Percentiles rank a stretch among this genome's conserved stretches.
Conservation (phyloP, 1,284 basidiomycete genomes). For the Naganishia sp. region DNA sequence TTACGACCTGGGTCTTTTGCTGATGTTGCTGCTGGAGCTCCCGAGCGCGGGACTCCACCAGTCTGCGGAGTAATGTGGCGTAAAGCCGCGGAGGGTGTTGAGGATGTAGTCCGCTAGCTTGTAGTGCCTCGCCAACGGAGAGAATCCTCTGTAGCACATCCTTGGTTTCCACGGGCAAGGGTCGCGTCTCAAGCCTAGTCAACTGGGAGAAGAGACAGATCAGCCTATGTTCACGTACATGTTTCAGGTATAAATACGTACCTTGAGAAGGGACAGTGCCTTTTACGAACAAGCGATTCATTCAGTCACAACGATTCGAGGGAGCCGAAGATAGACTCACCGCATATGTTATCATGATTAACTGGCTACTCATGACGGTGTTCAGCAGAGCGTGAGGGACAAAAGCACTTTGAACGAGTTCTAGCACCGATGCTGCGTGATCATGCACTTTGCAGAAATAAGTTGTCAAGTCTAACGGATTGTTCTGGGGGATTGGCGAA, state of each 20-base stretch:
- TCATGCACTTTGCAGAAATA: slow-evolving; percentile 20
- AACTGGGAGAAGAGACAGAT: neutral
- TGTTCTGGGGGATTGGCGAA: slow-evolving; percentile 59
- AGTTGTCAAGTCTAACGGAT: slow-evolving; percentile 5
- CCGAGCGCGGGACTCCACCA: slow-evolving; percentile 15
- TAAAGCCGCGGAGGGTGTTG: slow-evolving; percentile 23
- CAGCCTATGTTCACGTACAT: neutral
- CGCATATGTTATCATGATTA: slow-evolving; percentile 25
- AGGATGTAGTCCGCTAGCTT: slow-evolving; percentile 14
- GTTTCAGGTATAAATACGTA: neutral
- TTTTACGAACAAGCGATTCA: neutral
- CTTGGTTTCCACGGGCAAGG: slow-evolving; percentile 12
- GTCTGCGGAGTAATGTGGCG: slow-evolving; percentile 9
- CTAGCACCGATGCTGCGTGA: slow-evolving; percentile 8
- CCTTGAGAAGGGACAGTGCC: slow-evolving; percentile 21
- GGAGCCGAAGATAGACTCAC: slow-evolving; percentile 7
- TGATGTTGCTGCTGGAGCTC: slow-evolving; percentile 22
- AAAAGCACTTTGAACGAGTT: slow-evolving; percentile 23
- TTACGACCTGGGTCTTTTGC: neutral
- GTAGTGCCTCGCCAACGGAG: slow-evolving; percentile 15
- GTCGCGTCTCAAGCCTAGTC: slow-evolving; percentile 22
- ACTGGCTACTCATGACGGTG: slow-evolving; percentile 22
- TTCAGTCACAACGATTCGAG: neutral
- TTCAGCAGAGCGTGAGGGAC: slow-evolving; percentile 19
- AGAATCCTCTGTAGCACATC: slow-evolving; percentile 22